phyloP scores from a whole-genome alignment of 2,329 filamentous ascomycete species.

The Colletotrichum chrysophilum region DNA sequence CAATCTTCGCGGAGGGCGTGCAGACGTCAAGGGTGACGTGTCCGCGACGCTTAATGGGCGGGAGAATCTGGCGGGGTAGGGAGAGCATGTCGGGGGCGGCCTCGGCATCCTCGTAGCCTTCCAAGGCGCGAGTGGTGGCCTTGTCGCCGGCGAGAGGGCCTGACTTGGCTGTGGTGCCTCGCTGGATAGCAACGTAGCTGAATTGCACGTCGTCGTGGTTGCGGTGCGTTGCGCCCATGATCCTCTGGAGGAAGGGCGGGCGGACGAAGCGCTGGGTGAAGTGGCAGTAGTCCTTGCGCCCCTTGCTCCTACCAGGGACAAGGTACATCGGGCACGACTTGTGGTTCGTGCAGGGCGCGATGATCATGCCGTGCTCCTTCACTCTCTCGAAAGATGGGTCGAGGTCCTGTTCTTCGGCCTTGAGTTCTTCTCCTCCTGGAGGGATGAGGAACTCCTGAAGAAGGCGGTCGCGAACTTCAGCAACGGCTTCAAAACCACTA shows the following conservation, averaged over 20 bases:
- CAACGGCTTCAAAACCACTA: constrained; percentile 90
- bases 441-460: constrained; percentile 77
- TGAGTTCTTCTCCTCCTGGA: constrained; percentile 49
- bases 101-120: constrained; percentile 67
- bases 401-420: constrained; percentile 38
- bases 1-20: constrained; percentile 82
- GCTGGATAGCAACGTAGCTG: constrained; percentile 85
- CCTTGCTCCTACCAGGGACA: constrained; percentile 69
- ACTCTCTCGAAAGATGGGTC: constrained; percentile 42
- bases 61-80: constrained; percentile 79
- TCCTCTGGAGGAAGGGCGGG: constrained; percentile 79
- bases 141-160: constrained; percentile 51
- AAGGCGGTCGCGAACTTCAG: constrained; percentile 80
- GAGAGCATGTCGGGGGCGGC: constrained; percentile 61
- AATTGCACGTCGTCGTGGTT: constrained; percentile 93
- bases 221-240: constrained; percentile 70
- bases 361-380: constrained; percentile 67
- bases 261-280: constrained; percentile 90
- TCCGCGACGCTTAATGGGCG: constrained; percentile 84
- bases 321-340: constrained; percentile 87
- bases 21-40: constrained; percentile 92
- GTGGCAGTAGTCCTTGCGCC: constrained; percentile 88
- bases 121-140: constrained; percentile 71
- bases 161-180: constrained; percentile 59
- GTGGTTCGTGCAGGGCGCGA: constrained; percentile 89